Conservation (phyloP, 768 basidiomycete genomes). For the Xerocomellus chrysenteron region DNA sequence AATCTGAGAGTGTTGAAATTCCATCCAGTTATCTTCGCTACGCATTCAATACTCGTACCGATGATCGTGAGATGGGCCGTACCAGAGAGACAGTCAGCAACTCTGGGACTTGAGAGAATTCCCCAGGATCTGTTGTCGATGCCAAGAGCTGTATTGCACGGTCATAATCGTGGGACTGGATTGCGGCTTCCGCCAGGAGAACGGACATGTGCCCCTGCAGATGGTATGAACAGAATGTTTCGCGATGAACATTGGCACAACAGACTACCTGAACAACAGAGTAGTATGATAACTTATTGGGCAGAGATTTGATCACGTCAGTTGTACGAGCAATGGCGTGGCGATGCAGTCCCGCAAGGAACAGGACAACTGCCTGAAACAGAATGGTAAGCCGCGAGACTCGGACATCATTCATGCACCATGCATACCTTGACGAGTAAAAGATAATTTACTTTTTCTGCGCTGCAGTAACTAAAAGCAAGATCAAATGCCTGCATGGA, state of each 20-base stretch:
- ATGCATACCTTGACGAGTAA: slow-evolving; percentile 16
- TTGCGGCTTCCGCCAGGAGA: slow-evolving; percentile 11
- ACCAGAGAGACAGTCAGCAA: slow-evolving; percentile 18
- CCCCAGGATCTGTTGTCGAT: neutral
- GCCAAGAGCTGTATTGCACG: slow-evolving; percentile 6
- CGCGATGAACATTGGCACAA: neutral
- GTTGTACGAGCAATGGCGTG: slow-evolving; percentile 4
- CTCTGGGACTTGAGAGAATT: slow-evolving; percentile 3
- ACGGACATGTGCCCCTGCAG: slow-evolving; percentile 11
- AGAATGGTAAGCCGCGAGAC: neutral
- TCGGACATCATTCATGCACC: too few relatives aligned
- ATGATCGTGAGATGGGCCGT: neutral
- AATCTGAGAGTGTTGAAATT: slow-evolving; percentile 10
- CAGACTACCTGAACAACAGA: slow-evolving; percentile 8
- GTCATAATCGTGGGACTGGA: slow-evolving; percentile 8
- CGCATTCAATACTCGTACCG: neutral
- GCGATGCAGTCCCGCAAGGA: slow-evolving; percentile 1
- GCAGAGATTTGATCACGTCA: slow-evolving; percentile 3
- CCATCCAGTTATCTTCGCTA: slow-evolving; percentile 17
- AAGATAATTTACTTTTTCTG: slow-evolving; percentile 8
- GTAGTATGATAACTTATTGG: neutral
- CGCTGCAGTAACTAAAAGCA: slow-evolving; percentile 3
- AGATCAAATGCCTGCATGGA: slow-evolving; percentile 20
- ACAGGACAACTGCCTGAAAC: slow-evolving; percentile 11
- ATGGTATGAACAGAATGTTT: neutral